Evolutionary conservation across 108 stramenopile genomes (phyloP), one percentile per base, ranked within the genome.

Genomic region (Nitzschia sp.): DNA sequence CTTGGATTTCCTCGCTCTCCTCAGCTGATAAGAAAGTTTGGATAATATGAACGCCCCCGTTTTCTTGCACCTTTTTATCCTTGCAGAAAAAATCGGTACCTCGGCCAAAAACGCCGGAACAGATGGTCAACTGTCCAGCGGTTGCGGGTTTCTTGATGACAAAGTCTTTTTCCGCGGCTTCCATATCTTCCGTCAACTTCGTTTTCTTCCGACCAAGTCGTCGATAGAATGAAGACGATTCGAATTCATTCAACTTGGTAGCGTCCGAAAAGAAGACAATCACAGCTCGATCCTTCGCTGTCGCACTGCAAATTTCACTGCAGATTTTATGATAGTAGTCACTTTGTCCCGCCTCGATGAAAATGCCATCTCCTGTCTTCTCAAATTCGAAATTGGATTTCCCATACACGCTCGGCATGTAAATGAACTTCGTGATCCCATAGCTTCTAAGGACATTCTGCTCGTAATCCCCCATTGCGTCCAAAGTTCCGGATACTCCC

Each of bases 51-150:
- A 81, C 78, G 17, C 82, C 82, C 45, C 80, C 82, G 71, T 70
- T 73, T 1, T 79, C 56, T 61, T 83, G 67, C 9, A 81, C 80
- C 17, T 47, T 68, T 0, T 76, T 76, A 36, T 85, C 85, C 71
- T 82, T 85, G 55, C 79, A 85, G 34, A 85, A 85, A 63, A 85
- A 85, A 47, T 85, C 85, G 0, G 85, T 85, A 29, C 85, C 85
- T 35, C 85, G 79, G 6, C 84, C 84, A 80, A 85, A 85, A 8
- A 80, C 84, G 13, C 78, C 80, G 46, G 84, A 75, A 27, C 79
- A 66, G 19, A 85, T 54, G 0, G 85, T 85, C 17, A 85, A 62
- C 36, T 85, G 85, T 1, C 81, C 79, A 17, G 81, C 63, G 11
- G 79, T 85, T 44, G 85, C 78, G 15, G 85, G 81, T 54, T 80